phyloP scores from a whole-genome alignment of 768 basidiomycete genomes.

The Solioccasus polychromus region DNA sequence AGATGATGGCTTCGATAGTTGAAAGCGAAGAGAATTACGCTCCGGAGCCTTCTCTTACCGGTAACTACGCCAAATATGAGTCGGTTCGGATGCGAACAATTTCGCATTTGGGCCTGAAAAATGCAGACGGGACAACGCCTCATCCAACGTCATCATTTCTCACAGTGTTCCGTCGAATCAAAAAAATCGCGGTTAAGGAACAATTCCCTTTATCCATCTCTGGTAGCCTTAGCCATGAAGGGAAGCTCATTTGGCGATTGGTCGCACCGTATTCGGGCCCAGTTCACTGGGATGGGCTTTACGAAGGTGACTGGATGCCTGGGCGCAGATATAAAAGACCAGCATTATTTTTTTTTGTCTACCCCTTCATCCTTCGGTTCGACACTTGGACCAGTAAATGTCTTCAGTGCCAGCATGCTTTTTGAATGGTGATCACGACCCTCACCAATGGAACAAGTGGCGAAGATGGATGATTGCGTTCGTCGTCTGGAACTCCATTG shows the following conservation, averaged over 20 bases:
- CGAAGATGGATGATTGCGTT: slow-evolving; percentile 27
- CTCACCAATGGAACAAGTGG: slow-evolving; percentile 28
- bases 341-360: not conserved
- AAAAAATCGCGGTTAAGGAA: slow-evolving; percentile 11
- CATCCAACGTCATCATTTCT: not conserved
- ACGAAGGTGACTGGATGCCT: not conserved
- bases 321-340: slow-evolving; percentile 16
- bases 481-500: slow-evolving; percentile 29
- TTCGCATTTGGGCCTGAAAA: not conserved
- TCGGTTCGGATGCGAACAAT: not conserved
- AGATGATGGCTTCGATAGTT: no score
- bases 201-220: not conserved
- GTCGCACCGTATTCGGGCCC: not conserved
- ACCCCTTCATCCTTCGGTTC: not conserved
- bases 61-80: slow-evolving; percentile 1
- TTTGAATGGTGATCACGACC: slow-evolving; percentile 22
- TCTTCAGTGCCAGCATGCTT: slow-evolving; percentile 15
- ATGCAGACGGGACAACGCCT: not conserved
- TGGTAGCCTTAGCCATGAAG: not conserved
- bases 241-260: slow-evolving; percentile 22
- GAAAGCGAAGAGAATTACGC: not conserved
- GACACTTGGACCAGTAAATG: slow-evolving; percentile 11
- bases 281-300: not conserved
- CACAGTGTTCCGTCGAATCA: slow-evolving; percentile 5
- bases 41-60: not conserved